Evolutionary conservation across 805 yeast species (phyloP), one percentile per base, ranked within the genome.

Genomic region (Barnettozyma wickerhamii): DNA sequence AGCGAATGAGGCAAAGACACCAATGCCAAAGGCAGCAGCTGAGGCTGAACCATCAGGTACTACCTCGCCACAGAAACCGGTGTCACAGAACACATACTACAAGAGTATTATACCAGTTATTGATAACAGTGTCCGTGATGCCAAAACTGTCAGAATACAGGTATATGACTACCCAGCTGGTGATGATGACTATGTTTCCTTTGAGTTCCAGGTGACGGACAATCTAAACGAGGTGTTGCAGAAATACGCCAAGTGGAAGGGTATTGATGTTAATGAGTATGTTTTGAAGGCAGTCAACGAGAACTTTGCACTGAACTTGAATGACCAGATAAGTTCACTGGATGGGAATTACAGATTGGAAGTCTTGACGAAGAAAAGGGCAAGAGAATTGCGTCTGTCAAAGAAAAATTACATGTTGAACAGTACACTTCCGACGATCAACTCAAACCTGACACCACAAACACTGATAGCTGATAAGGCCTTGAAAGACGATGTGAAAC

Each of bases 1-100:
- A n/a, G 52, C 51, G 20, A 81, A 84, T 55, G 79, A 75, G 40
- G 48, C 42, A 2, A 61, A 62, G 6, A 73, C 85, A 1, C 88
- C 90, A 4, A 63, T 77, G 28, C 75, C 83, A 6, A 13, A 39
- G 0, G n/a, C n/a, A n/a, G n/a, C n/a, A n/a, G n/a, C n/a, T n/a
- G n/a, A n/a, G n/a, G 47, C 38, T 6, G 28, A 37, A 13, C 37
- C 40, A 28, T 32, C 33, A 6, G 33, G 30, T 4, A 31, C 37
- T 3, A 19, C 47, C 1, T 31, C 35, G 17, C 19, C 46, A 34
- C 33, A 38, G 10, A 36, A 39, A 18, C 32, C 19, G 2, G n/a
- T 30, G 35, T 29, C 37, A 13, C 71, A 64, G 38, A 44, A 59
- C 15, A 56, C 64, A 19, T 66, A 65, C 37, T 66, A 66, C 44